Evolutionary conservation across 257 asterid genomes (phyloP), one percentile per base, ranked within the genome.

Genomic region (Galeopsis tetrahit): DNA sequence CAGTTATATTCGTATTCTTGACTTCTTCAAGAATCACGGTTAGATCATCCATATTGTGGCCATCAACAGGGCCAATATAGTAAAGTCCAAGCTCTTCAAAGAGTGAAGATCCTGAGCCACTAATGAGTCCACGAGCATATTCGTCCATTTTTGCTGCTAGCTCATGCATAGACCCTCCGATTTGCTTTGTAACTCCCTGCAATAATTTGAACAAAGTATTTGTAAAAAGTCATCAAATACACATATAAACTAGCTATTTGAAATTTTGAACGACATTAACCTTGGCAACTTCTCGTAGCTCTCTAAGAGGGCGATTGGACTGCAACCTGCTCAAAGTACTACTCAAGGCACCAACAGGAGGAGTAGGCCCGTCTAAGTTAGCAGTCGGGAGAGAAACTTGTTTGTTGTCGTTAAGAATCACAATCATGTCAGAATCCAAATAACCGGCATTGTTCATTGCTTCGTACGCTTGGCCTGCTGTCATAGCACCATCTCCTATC

Each of bases 401-500:
- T 14, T 70, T 56, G 85, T 86, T 83, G 78, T 86, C 91, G 28
- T 83, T 86, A 13, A 86, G 84, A 48, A 86, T 83, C 38, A 86
- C 91, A 38, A 86, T 83, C 91, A 86, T 83, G 63, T 83, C 87
- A 6, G 91, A 86, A 74, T 83, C 88, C 31, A 83, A 76, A 78
- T 81, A 83, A 56, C 91, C 91, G 7, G 87, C 91, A 69, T 86
- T 83, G 52, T 86, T 83, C 88, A 86, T 81, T 15, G 91, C 91
- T 82, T 86, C 91, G 62, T 83, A 86, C 13, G 88, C 91, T 72
- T 83, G 87, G 4, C 91, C 91, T 14, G 87, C 91, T 7, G 91
- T 83, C 91, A 86, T 86, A 2, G 88, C 83, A 68, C 91, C 91
- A 31, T 86, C 91, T 38, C 91, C 91, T 53, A 86, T 86, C 65